phyloP scores from a whole-genome alignment of 2,329 filamentous ascomycete genomes.

The Xylariaceae sp. region DNA sequence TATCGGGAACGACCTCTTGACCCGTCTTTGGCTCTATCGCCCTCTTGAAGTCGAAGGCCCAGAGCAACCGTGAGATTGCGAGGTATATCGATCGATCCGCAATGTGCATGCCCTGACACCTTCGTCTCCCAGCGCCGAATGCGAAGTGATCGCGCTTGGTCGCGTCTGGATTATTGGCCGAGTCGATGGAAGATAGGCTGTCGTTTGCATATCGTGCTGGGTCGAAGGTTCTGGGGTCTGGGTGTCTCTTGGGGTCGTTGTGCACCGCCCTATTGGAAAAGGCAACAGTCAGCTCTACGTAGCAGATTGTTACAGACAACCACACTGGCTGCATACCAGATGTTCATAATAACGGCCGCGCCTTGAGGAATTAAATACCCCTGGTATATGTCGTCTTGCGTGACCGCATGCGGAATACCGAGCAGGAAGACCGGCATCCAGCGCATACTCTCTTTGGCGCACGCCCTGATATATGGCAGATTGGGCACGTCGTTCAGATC shows the following conservation, averaged over 20 bases:
- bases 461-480: conserved; percentile 42
- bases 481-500: conserved; percentile 35
- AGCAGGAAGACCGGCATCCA: conserved; percentile 40
- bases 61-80: conserved; percentile 40
- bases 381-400: conserved; percentile 32
- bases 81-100: conserved; percentile 30
- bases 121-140: conserved; percentile 28
- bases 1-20: background rate
- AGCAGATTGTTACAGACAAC: too few species aligned
- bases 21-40: background rate
- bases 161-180: conserved; percentile 27
- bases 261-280: conserved; percentile 37
- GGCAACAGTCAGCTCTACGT: too few species aligned
- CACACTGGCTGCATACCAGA: conserved; percentile 27
- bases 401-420: conserved; percentile 33
- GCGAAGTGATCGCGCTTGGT: conserved; percentile 27
- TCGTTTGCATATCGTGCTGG: conserved; percentile 30
- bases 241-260: conserved; percentile 38
- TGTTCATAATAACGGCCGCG: conserved; percentile 36
- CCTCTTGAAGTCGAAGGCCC: conserved; percentile 38
- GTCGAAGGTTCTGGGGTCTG: conserved; percentile 38
- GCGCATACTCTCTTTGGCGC: conserved; percentile 41
- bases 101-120: conserved; percentile 45
- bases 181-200: conserved; percentile 24
- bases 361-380: conserved; percentile 40